phyloP scores from a whole-genome alignment of 2,329 filamentous ascomycete genomes.

The Eutypella sp. region DNA sequence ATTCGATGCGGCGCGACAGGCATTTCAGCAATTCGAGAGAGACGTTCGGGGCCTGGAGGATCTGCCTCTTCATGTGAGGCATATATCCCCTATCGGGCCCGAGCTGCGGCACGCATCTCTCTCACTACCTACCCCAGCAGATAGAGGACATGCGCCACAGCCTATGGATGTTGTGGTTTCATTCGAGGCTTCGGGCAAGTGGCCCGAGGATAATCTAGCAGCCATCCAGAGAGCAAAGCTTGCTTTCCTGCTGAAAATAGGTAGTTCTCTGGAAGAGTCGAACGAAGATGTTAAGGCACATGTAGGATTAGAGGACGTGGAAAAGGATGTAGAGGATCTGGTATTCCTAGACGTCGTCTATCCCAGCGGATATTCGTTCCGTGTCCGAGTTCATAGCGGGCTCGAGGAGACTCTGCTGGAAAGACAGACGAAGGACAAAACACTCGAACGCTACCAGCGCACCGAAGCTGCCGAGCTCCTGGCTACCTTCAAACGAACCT shows the following conservation, averaged over 20 bases:
- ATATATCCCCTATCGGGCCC: conserved; percentile 68
- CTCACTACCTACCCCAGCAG: conserved; percentile 42
- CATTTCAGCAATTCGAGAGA: conserved; percentile 68
- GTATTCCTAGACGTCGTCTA: conserved; percentile 80
- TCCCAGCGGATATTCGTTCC: conserved; percentile 67
- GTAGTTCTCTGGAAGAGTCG: conserved; percentile 60
- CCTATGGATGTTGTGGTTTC: conserved; percentile 79
- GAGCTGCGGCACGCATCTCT: conserved; percentile 71
- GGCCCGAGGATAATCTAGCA: conserved; percentile 78
- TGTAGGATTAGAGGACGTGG: conserved; percentile 76
- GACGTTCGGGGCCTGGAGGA: conserved; percentile 74
- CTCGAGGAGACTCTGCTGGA: conserved; percentile 78
- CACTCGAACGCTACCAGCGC: conserved; percentile 57
- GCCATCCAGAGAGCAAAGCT: conserved; percentile 93
- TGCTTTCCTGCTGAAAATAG: conserved; percentile 77
- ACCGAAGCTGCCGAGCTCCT: conserved; percentile 68
- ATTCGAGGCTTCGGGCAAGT: conserved; percentile 88
- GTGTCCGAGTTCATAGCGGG: conserved; percentile 83
- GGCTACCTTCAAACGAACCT: conserved; percentile 65
- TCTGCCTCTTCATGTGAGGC: conserved; percentile 81
- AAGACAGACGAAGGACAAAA: conserved; percentile 70
- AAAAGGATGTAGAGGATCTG: conserved; percentile 65
- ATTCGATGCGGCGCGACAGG: conserved; percentile 65
- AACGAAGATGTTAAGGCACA: conserved; percentile 59
- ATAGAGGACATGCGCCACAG: conserved; percentile 36